A percentile compares a stretch with the other conserved stretches of the same genome.
Conservation (phyloP, 225 moss, liverwort and hornwort genomes). For the Pseudoscleropodium purum region DNA sequence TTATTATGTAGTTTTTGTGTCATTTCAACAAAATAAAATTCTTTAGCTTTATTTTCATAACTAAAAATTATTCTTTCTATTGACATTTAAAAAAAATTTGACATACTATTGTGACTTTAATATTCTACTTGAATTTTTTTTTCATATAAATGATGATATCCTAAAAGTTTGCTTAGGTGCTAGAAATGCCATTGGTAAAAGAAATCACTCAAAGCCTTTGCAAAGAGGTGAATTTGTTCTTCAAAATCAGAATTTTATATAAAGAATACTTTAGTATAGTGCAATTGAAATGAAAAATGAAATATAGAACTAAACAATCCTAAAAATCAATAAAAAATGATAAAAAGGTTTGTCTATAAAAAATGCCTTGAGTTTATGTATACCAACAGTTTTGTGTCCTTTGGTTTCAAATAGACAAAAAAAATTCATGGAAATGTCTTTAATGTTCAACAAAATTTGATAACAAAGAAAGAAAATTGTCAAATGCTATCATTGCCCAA, state of each 20-base stretch:
- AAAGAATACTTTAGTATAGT: not conserved
- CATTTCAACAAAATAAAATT: not conserved
- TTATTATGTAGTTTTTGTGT: not conserved
- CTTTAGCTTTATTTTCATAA: not conserved
- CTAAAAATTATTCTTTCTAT: not conserved
- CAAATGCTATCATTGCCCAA: not conserved
- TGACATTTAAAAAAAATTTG: not conserved
- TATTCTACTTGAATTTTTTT: not conserved
- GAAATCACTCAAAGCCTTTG: not conserved
- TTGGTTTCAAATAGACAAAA: not conserved
- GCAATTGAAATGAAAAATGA: not conserved
- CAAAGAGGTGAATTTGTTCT: not conserved
- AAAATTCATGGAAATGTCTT: not conserved
- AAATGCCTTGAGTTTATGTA: too few relatives aligned
- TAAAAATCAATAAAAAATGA: too few relatives aligned
- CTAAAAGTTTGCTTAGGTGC: not conserved
- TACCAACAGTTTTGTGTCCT: not conserved
- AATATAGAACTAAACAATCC: not conserved
- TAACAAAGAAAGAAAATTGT: not conserved
- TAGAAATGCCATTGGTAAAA: not conserved
- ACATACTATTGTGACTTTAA: too few relatives aligned
- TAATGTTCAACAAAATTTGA: not conserved
- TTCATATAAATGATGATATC: not conserved
- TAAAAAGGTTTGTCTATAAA: not conserved
- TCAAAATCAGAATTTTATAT: not conserved